Conservation (phyloP, 495 filamentous ascomycete species). For the Talaromyces thailandensis region DNA sequence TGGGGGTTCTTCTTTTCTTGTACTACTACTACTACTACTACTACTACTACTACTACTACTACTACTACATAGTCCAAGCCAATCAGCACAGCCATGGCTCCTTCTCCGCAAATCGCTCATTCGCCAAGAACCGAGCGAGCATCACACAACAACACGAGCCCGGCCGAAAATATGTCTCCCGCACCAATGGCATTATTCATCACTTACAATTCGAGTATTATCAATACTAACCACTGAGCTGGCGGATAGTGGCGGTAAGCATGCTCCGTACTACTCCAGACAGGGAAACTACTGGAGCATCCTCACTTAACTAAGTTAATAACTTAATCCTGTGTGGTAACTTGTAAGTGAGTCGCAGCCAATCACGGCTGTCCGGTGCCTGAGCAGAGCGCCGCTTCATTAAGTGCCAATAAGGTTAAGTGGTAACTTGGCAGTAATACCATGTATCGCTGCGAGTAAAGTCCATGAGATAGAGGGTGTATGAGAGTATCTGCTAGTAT, state of each 20-base stretch:
- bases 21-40: no score
- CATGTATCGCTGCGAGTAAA: background rate
- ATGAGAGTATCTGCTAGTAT: background rate
- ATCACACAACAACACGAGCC: background rate
- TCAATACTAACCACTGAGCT: no score
- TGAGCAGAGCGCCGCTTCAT: background rate
- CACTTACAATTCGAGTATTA: background rate
- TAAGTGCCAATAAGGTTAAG: no score
- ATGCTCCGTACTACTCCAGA: background rate
- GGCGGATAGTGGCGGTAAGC: no score
- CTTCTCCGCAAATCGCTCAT: background rate
- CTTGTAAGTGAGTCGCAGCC: no score
- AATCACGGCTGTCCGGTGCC: slow-evolving; percentile 1
- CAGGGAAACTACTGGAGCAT: background rate
- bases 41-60: no score
- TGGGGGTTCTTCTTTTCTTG: background rate
- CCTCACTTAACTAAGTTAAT: background rate
- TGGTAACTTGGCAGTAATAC: background rate
- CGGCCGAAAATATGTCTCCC: background rate
- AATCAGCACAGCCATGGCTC: no score
- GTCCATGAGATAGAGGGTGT: background rate
- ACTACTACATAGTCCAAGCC: no score
- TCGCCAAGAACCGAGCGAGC: background rate
- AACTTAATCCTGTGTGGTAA: no score
- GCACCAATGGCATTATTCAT: no score